Evolutionary conservation across 768 basidiomycete species (phyloP), one percentile per base, ranked within the genome.

Genomic region (Rhodotorula babjevae): DNA sequence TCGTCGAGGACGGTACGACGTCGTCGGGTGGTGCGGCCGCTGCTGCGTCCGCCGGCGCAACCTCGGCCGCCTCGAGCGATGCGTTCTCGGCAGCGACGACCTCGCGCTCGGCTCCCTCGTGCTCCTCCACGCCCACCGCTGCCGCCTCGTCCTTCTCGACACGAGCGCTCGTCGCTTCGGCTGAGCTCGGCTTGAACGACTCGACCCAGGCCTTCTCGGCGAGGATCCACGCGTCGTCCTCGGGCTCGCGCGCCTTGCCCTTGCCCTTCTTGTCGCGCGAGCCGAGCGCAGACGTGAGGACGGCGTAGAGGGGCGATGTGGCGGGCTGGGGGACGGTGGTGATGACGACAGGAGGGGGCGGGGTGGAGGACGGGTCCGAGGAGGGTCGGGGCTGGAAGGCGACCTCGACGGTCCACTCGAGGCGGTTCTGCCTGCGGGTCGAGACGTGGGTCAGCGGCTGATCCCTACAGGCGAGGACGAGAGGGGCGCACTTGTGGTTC

Each of bases 341-440:
- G 66, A 71, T n/a, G 62, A 21, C 14, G 19, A 27, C 58, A 0
- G 73, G 53, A 44, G 67, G 52, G 6, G 23, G 56, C 0, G 49
- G 21, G 27, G 65, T 33, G 2, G 70, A 49, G 29, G 72, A 40
- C 14, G 61, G 67, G 19, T 69, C 64, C 42, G 61, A 21, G 29
- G 60, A 40, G 23, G 73, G 71, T 15, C 68, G 68, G 57, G 76
- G 68, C 0, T 68, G 73, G 50, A 74, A 65, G 14, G 58, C 25
- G 52, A 74, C 59, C 27, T 77, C 73, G 63, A 71, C 61, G 6
- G 67, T 72, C 76, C 76, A 77, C 21, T 74, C 69, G 46, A 72
- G 65, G 61, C 65, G 67, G 8, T 61, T 71, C 57, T 69, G 66
- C 53, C 68, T 77, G 50, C 2, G 18, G 0, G 33, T 12, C 12